Conservation (phyloP, 1,284 basidiomycete species). For the Phylloporus sp. region DNA sequence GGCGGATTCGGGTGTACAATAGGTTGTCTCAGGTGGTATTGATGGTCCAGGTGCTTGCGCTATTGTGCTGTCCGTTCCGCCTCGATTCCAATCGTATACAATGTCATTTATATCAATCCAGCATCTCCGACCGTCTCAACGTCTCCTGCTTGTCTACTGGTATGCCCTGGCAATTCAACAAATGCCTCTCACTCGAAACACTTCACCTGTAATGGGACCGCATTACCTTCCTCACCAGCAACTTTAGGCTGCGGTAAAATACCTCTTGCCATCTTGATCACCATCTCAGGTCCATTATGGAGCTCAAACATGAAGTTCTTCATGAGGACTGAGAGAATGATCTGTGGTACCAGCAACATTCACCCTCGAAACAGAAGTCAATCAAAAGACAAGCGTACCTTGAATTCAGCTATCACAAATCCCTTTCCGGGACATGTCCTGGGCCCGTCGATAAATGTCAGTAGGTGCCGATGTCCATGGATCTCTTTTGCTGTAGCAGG, state of each 20-base stretch:
- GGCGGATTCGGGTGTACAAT: no score
- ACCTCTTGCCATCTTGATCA: constrained; percentile 40
- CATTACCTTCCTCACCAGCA: constrained; percentile 43
- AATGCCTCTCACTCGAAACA: no score
- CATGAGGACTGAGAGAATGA: constrained; percentile 50
- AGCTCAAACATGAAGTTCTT: constrained; percentile 51
- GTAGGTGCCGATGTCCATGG: constrained; percentile 32
- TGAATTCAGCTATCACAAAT: constrained; percentile 39
- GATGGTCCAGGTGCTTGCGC: no score
- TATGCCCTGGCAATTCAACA: no score
- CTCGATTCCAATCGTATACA: no score
- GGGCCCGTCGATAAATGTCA: constrained; percentile 38
- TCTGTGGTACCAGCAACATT: constrained; percentile 26
- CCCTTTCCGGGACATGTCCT: constrained; percentile 36
- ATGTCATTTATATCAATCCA: no score
- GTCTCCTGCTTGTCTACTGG: no score
- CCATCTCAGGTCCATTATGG: constrained; percentile 43
- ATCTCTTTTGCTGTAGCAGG: constrained; percentile 23
- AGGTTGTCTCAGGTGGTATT: no score
- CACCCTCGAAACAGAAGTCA: background rate
- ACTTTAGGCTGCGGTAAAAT: constrained; percentile 50
- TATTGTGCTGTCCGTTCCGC: no score
- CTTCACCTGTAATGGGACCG: constrained; percentile 46
- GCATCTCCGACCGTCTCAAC: no score
- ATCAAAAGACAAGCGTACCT: constrained; percentile 19